phyloP scores from a whole-genome alignment of 148 eudicot genomes.

The Amaranthus cruentus region DNA sequence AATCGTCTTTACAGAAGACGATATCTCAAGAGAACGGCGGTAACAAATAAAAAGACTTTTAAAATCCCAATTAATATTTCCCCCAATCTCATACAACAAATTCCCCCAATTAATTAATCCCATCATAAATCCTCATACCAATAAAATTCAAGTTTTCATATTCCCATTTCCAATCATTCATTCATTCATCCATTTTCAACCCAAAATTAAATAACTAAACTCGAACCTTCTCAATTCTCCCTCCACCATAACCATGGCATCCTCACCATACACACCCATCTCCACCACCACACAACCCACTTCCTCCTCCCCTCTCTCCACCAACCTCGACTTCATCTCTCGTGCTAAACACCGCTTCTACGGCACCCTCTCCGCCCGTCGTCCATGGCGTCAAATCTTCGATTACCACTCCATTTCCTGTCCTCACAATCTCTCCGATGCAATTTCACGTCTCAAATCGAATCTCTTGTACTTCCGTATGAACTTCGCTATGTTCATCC shows the following conservation, averaged over 20 bases:
- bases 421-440: conserved; percentile 31
- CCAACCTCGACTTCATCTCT: conserved; percentile 54
- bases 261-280: conserved; percentile 21
- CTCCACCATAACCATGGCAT: not conserved
- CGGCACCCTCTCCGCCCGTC: conserved; percentile 49
- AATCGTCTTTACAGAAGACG: no score
- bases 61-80: no score
- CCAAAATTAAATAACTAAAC: no score
- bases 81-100: no score
- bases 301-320: conserved; percentile 19
- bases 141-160: not conserved
- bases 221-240: not conserved
- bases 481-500: conserved; percentile 60
- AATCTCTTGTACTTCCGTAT: conserved; percentile 60
- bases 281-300: conserved; percentile 11
- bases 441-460: conserved; percentile 38
- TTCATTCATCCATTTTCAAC: not conserved
- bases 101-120: no score
- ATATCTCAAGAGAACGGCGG: no score
- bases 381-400: conserved; percentile 69
- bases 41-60: not conserved
- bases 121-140: not conserved
- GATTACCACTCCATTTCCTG: conserved; percentile 35
- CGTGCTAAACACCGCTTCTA: conserved; percentile 52
- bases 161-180: conserved; percentile 1